phyloP scores from a whole-genome alignment of 805 yeast genomes.

The Nakazawaea populi region DNA sequence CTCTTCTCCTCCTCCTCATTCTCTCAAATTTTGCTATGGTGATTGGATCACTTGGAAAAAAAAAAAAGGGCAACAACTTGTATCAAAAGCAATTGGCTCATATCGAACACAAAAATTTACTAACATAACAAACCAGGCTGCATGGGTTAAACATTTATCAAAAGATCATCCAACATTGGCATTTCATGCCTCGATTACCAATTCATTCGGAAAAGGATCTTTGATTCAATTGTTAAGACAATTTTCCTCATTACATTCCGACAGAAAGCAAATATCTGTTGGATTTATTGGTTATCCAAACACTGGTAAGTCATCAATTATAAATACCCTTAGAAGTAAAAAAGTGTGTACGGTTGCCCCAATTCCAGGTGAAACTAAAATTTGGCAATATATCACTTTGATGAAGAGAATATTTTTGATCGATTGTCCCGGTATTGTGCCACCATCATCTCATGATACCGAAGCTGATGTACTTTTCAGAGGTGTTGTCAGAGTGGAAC shows the following conservation, averaged over 20 bases:
- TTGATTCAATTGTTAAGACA: conserved; percentile 90
- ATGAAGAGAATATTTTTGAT: conserved; percentile 94
- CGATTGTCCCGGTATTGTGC: conserved; percentile 99
- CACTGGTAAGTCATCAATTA: conserved; percentile 95
- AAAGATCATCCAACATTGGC: conserved; percentile 92
- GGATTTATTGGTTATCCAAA: conserved; percentile 98
- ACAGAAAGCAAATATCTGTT: conserved; percentile 92
- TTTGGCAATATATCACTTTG: conserved; percentile 96
- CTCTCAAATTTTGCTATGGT: too few relatives aligned
- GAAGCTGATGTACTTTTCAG: conserved; percentile 90
- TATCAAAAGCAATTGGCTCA: not conserved
- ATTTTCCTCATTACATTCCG: conserved; percentile 84
- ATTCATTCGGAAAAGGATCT: conserved; percentile 97
- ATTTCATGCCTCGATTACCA: conserved; percentile 95
- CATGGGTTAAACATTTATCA: conserved; percentile 95
- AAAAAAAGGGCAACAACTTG: too few relatives aligned
- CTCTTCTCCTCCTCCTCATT: too few relatives aligned
- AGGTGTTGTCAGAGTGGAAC: conserved; percentile 99
- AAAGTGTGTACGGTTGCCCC: conserved; percentile 98
- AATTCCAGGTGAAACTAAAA: conserved; percentile 98
- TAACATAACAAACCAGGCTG: conserved; percentile 63
- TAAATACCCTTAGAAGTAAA: conserved; percentile 88
- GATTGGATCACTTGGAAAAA: too few relatives aligned
- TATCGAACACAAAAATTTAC: conserved; percentile 16
- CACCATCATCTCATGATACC: conserved; percentile 85